These are phyloP conservation scores for Sclerotinia nivalis DNA, from an alignment of 2,329 filamentous ascomycete genomes.

Conservation along the genomic window DNA sequence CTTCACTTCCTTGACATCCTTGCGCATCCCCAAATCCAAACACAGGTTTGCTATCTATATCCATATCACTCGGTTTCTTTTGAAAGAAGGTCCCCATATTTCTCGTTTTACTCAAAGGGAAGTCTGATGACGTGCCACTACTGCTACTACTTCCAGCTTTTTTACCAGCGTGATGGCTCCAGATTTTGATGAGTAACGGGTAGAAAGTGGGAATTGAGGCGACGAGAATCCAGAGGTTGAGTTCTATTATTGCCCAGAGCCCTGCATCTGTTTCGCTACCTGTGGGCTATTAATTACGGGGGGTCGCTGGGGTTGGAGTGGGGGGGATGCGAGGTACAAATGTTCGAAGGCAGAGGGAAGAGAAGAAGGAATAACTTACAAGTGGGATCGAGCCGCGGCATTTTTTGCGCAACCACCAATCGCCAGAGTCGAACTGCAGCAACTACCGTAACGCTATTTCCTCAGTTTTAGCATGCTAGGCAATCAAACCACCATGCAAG, in stretches of 20 bases:
- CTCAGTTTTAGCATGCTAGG: not conserved
- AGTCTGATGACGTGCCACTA: not conserved
- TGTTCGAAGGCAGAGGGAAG: not conserved
- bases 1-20: not conserved
- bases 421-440: conserved; percentile 1
- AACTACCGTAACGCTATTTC: conserved; percentile 10
- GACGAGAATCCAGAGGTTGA: conserved; percentile 15
- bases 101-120: not conserved
- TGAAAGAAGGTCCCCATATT: not conserved
- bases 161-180: not conserved
- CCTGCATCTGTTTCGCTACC: conserved; percentile 7
- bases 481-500: not conserved
- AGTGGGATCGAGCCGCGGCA: conserved; percentile 8
- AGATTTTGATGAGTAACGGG: conserved; percentile 7
- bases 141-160: not conserved
- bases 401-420: not conserved
- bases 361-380: not conserved
- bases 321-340: not conserved
- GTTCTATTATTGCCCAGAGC: conserved; percentile 6
- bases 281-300: not conserved
- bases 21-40: not conserved
- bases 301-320: not conserved
- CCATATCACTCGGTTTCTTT: not conserved
- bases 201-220: conserved; percentile 7
- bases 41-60: not conserved